Percentiles rank a stretch among this genome's conserved stretches.
Conservation (phyloP, 2,329 filamentous ascomycete genomes). For the Ilyonectria robusta region DNA sequence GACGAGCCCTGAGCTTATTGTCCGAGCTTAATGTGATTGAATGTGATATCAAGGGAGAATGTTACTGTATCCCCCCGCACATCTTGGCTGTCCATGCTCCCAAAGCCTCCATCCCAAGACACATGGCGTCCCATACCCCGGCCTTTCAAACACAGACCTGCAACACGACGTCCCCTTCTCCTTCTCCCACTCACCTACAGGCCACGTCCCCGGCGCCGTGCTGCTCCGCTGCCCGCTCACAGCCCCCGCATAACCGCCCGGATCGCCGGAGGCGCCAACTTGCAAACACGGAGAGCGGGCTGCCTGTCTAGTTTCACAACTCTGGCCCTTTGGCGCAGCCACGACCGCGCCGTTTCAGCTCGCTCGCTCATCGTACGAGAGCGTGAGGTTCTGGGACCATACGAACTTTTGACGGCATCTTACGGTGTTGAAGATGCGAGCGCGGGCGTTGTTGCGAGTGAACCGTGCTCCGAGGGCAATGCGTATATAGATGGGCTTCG, state of each 20-base stretch:
- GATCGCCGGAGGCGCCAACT: conserved; percentile 3
- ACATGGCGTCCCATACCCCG: conserved; percentile 18
- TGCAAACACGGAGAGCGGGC: not conserved
- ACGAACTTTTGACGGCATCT: conserved; percentile 11
- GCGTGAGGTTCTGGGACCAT: conserved; percentile 36
- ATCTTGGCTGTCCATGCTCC: not conserved
- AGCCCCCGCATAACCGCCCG: conserved; percentile 4
- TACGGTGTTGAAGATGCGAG: not conserved
- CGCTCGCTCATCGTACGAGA: conserved; percentile 37
- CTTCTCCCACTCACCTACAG: not conserved
- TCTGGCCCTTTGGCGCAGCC: not conserved
- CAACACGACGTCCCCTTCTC: conserved; percentile 12
- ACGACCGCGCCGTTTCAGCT: conserved; percentile 33
- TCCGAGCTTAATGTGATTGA: conserved; percentile 9
- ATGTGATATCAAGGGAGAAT: conserved; percentile 2
- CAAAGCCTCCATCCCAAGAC: conserved; percentile 15
- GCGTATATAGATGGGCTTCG: conserved; percentile 33
- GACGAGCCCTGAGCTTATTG: not conserved
- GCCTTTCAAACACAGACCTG: conserved; percentile 28
- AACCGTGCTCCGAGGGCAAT: conserved; percentile 18
- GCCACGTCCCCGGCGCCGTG: not conserved
- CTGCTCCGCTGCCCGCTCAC: not conserved
- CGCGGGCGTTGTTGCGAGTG: not conserved
- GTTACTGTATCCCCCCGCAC: conserved; percentile 1
- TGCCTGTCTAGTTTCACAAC: conserved; percentile 26